phyloP scores from a whole-genome alignment of 495 filamentous ascomycete genomes.

The Podospora tetraspora region DNA sequence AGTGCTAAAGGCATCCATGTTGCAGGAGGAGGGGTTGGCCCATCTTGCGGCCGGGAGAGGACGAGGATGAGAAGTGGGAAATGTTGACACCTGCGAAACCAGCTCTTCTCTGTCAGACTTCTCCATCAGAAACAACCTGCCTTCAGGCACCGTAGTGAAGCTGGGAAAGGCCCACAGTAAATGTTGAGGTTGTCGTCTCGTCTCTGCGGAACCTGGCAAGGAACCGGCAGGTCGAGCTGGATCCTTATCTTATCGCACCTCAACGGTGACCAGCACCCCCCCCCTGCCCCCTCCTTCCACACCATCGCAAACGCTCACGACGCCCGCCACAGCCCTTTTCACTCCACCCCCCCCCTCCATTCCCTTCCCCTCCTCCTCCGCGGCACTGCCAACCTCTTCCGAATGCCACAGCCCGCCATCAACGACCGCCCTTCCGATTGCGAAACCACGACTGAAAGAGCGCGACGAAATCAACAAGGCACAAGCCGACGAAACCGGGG shows the following conservation, averaged over 20 bases:
- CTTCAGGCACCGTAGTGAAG: neutral
- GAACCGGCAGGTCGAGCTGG: neutral
- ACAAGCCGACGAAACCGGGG: neutral
- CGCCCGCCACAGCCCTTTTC: neutral
- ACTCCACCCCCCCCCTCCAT: neutral
- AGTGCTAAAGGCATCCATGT: neutral
- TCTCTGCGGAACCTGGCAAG: neutral
- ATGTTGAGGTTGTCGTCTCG: neutral
- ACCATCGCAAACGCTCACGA: neutral
- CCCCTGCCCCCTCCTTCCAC: neutral
- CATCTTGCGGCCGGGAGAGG: neutral
- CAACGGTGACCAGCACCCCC: neutral
- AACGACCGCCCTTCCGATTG: neutral
- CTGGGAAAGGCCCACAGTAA: neutral
- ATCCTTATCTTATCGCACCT: neutral
- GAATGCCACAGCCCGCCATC: neutral
- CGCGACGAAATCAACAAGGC: neutral
- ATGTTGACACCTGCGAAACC: neutral
- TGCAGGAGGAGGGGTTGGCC: neutral
- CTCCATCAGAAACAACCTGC: neutral
- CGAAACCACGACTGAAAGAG: neutral
- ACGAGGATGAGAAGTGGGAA: neutral
- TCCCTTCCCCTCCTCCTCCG: neutral
- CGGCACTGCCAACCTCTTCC: neutral
- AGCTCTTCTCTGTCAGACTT: fast-evolving